These are phyloP conservation scores for Pseudogymnoascus sp. DNA, from an alignment of 2,329 filamentous ascomycete species.

Conservation along the genomic window DNA sequence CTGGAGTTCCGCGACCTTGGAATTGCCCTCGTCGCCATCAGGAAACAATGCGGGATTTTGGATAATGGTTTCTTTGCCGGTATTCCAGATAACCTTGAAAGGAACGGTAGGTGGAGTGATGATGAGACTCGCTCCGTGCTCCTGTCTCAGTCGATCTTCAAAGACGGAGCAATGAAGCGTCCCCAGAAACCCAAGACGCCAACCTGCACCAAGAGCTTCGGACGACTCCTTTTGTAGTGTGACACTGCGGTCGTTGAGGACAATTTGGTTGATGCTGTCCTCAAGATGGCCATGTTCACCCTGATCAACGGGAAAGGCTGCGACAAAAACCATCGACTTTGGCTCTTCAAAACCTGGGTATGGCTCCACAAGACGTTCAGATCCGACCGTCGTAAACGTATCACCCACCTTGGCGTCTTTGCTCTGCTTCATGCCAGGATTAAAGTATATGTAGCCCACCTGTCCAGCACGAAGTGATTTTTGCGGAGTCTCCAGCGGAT, in stretches of 20 bases:
- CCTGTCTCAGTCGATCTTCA: conserved; percentile 86
- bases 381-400: conserved; percentile 79
- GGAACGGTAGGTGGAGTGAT: conserved; percentile 95
- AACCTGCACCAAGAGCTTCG: conserved; percentile 86
- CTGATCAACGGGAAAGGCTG: conserved; percentile 90
- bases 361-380: conserved; percentile 66
- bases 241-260: conserved; percentile 90
- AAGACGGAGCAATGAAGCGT: conserved; percentile 98
- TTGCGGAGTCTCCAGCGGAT: conserved; percentile 79
- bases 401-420: conserved; percentile 95
- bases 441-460: conserved; percentile 95
- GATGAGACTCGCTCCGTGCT: conserved; percentile 91
- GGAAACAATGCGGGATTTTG: conserved; percentile 86
- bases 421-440: conserved; percentile 95
- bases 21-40: conserved; percentile 47
- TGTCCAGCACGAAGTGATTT: conserved; percentile 77
- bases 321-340: conserved; percentile 98
- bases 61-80: conserved; percentile 71
- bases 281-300: conserved; percentile 78
- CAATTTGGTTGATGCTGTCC: conserved; percentile 88
- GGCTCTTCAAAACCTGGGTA: conserved; percentile 93
- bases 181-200: conserved; percentile 90
- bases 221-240: conserved; percentile 91
- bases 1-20: conserved; percentile 51
- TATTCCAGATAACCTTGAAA: conserved; percentile 71